Base-by-base conservation (phyloP, 108 stramenopile genomes). In the Nitzschia palea region DNA sequence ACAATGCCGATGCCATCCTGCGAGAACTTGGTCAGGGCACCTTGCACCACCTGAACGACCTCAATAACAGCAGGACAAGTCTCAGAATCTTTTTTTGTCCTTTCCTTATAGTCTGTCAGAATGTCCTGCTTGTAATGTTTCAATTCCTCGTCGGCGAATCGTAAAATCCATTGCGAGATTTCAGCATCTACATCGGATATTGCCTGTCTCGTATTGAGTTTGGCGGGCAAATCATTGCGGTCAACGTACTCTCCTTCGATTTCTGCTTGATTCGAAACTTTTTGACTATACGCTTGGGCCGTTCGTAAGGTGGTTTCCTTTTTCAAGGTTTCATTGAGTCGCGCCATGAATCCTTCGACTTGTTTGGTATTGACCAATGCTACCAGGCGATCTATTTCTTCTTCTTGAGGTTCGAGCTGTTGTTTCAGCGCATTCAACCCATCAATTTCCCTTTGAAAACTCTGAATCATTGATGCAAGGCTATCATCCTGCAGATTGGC, bases 1-100 rank as follows among this genome's bases (percentile, higher is more conserved):
- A 68, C 37, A 34, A 2, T 32, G 0, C 74, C 74, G 31, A 68
- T 68, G 23, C 54, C 60, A 47, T 76, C 74, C 14, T 76, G 36
- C 10, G 74, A 66, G 25, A 50, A 62, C 2, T 68, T 44, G 35
- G 36, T 68, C 34, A 76, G 25, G n/a, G 67, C 61, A 2, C 31
- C 30, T 43, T 68, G 67, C 1, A 76, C 62, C 6, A 48, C 36
- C 47, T 68, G 67, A 31, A 68, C 62, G 9, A 60, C 58, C 2
- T 56, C 40, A 14, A 31, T 30, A 1, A 33, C 14, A 2, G 74
- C 32, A 9, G 55, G 67, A 40, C 74, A 76, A 6, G 40, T 26
- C 2, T 36, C 9, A 25, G 59, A 40, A 43, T 36, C 68, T 22
- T 15, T 15, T 6, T 37, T 30, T 18, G 17, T 22, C 0, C 42